A percentile compares a stretch with the other conserved stretches of the same genome.
These are phyloP conservation scores for Colletotrichum sp. DNA, from an alignment of 2,329 filamentous ascomycete genomes.

Conservation along the genomic window DNA sequence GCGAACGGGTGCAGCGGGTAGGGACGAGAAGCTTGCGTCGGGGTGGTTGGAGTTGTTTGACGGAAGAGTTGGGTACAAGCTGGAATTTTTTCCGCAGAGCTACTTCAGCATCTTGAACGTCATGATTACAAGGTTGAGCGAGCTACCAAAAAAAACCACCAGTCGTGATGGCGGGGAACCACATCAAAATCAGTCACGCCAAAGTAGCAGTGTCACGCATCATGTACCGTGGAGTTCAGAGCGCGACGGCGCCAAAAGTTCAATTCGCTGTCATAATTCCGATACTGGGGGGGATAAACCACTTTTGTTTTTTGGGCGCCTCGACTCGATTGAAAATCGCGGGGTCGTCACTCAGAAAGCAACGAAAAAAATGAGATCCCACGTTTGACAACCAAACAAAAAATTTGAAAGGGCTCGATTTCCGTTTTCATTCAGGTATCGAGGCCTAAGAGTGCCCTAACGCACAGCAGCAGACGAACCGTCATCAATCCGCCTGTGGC, in stretches of 20 bases:
- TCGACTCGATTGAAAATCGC: not conserved
- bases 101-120: constrained; percentile 12
- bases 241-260: not conserved
- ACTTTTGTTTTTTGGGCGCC: constrained; percentile 12
- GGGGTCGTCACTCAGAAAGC: constrained; percentile 1
- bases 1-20: too few species aligned
- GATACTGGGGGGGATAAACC: not conserved
- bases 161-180: not conserved
- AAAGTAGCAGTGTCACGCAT: not conserved
- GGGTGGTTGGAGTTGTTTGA: not conserved
- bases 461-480: constrained; percentile 42
- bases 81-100: not conserved
- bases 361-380: not conserved
- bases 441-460: constrained; percentile 34
- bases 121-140: constrained; percentile 13
- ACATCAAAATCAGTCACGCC: not conserved
- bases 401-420: constrained; percentile 18
- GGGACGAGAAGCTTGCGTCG: not conserved
- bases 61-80: not conserved
- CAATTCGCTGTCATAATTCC: constrained; percentile 20
- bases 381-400: constrained; percentile 5
- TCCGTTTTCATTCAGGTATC: constrained; percentile 26
- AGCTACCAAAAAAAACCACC: not conserved
- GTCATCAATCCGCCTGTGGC: constrained; percentile 36
- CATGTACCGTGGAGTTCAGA: not conserved